Evolutionary conservation across 345 rosid genomes (phyloP), one percentile per base, ranked within the genome.

Genomic region (Citrus glauca): DNA sequence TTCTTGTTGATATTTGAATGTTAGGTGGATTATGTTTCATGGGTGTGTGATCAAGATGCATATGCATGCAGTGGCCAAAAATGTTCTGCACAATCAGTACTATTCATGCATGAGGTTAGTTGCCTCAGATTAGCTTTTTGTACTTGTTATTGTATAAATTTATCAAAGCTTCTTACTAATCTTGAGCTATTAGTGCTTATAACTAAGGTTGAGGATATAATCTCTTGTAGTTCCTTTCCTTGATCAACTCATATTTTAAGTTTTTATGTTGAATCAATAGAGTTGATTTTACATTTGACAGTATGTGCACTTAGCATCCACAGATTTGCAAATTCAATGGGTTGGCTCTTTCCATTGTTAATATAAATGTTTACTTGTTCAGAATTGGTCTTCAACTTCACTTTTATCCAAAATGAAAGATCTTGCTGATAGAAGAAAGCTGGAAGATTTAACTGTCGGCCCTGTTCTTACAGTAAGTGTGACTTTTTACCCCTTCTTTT

Each of bases 61-160:
- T 96, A 94, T 79, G 99, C 98, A 10, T 94, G 99, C 83, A 96
- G 98, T 74, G 99, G 99, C 75, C 99, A 96, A 86, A 96, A 96
- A 83, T 94, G 99, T 84, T 94, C 97, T 73, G 98, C 97, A 64
- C 99, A 96, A 75, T 96, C 99, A 42, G 90, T 96, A 64, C 87
- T 96, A 64, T 96, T 96, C 88, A 87, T 94, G 82, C 99, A 96
- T 35, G 98, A 94, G 98, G 98, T 96, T 79, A 30, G 92, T 79
- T 42, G 66, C 70, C 80, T 65, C 20, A 14, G 40, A 57, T 56
- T 68, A 35, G 59, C 7, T 55, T 73, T 72, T 2, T 10, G 10
- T 32, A 9, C 14, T 71, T 37, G 40, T 55, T 42, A 13, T 57
- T 30, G 27, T 2, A 20, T 38, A 25, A 20, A 16, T 56, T 4